Evolutionary conservation across 495 filamentous ascomycete species (phyloP).

Genomic region (Elasticomyces elasticus): DNA sequence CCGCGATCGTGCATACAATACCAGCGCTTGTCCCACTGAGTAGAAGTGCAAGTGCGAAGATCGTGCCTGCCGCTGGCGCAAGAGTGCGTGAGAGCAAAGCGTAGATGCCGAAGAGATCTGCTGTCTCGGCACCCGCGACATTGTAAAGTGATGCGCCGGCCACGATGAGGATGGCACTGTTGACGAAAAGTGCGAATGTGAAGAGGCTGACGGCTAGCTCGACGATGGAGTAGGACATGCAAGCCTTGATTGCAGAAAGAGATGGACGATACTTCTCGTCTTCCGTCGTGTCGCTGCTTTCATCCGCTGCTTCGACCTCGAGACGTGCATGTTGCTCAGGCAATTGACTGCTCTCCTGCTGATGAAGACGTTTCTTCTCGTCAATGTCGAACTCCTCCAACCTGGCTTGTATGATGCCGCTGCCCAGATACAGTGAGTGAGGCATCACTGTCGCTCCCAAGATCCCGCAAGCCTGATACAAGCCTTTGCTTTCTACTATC

Average conservation of each 20-base stretch:
- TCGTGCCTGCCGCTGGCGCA: constrained; percentile 58
- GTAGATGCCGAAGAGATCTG: constrained; percentile 77
- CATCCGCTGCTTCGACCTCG: neutral
- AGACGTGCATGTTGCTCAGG: neutral
- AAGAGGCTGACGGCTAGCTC: constrained; percentile 65
- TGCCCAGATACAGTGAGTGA: constrained; percentile 82
- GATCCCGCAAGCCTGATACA: constrained; percentile 88
- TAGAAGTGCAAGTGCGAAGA: constrained; percentile 69
- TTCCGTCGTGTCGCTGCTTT: neutral
- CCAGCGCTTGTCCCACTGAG: constrained; percentile 69
- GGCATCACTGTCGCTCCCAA: constrained; percentile 93
- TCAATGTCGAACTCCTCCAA: constrained; percentile 63
- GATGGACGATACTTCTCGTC: constrained; percentile 59
- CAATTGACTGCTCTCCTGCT: neutral
- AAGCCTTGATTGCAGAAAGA: constrained; percentile 63
- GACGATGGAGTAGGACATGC: constrained; percentile 69
- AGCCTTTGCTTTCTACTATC: constrained; percentile 45
- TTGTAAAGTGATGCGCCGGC: constrained; percentile 67
- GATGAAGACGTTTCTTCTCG: neutral
- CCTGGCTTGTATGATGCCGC: constrained; percentile 74
- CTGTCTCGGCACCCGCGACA: constrained; percentile 45
- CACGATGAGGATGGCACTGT: constrained; percentile 81
- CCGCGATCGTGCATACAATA: constrained; percentile 75
- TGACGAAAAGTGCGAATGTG: constrained; percentile 86
- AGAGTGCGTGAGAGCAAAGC: constrained; percentile 59